phyloP scores from a whole-genome alignment of 2,329 filamentous ascomycete genomes.

The Monosporascus sp. region DNA sequence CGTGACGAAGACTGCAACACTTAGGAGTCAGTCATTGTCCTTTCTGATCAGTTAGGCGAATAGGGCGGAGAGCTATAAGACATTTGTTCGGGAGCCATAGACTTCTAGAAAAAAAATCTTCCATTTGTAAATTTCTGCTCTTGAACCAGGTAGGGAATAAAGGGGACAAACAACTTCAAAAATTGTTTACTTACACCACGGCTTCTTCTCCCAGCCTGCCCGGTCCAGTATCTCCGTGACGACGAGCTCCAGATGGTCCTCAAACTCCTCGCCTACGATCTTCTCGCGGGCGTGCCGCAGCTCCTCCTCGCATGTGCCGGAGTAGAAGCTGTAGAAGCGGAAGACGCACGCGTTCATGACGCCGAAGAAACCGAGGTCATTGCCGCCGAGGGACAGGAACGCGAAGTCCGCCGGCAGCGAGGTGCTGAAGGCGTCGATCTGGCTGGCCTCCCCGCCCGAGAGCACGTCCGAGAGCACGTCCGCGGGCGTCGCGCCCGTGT shows the following conservation, averaged over 20 bases:
- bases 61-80: no score
- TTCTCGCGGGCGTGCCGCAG: slow-evolving; percentile 29
- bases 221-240: slow-evolving; percentile 40
- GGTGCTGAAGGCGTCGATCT: slow-evolving; percentile 37
- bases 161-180: no score
- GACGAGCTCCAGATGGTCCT: slow-evolving; percentile 32
- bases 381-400: slow-evolving; percentile 43
- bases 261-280: slow-evolving; percentile 32
- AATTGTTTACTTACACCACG: slow-evolving; percentile 19
- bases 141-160: no score
- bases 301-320: slow-evolving; percentile 39
- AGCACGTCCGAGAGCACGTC: slow-evolving; percentile 38
- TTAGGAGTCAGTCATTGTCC: no score
- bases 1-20: slow-evolving; percentile 30
- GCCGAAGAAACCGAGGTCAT: slow-evolving; percentile 45
- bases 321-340: slow-evolving; percentile 44
- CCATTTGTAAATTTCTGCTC: no score
- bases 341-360: slow-evolving; percentile 48
- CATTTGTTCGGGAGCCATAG: no score
- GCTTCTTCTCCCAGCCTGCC: slow-evolving; percentile 39
- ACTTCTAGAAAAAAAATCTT: no score
- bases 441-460: slow-evolving; percentile 30
- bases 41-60: no score
- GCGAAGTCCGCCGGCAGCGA: slow-evolving; percentile 36
- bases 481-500: slow-evolving; percentile 38